Evolutionary conservation across 2,329 filamentous ascomycete species (phyloP).

Genomic region (Hymenoscyphus albidus): DNA sequence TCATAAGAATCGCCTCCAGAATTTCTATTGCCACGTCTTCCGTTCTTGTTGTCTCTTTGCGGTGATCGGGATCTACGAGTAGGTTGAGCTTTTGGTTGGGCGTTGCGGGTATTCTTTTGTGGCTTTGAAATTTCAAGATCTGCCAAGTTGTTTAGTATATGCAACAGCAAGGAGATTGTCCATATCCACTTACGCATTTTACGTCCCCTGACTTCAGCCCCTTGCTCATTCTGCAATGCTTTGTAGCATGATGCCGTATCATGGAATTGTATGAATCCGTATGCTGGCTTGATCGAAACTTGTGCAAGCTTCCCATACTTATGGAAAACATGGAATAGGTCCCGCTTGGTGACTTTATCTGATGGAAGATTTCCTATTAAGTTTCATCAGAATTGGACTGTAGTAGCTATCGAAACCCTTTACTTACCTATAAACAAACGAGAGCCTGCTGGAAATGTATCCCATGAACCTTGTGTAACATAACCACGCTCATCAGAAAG

Average conservation of each 20-base stretch:
- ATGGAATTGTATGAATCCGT: constrained; percentile 94
- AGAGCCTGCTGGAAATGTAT: constrained; percentile 72
- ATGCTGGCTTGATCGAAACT: constrained; percentile 93
- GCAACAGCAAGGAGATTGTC: not conserved
- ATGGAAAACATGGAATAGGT: constrained; percentile 89
- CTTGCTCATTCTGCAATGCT: constrained; percentile 76
- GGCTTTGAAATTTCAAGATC: constrained; percentile 88
- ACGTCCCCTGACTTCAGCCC: constrained; percentile 76
- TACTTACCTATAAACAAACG: constrained; percentile 74
- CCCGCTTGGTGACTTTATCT: constrained; percentile 87
- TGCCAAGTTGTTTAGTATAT: constrained; percentile 40
- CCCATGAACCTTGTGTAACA: constrained; percentile 76
- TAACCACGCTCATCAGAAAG: constrained; percentile 69
- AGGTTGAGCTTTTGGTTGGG: constrained; percentile 15
- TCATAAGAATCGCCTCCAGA: constrained; percentile 42
- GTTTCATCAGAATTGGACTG: constrained; percentile 30
- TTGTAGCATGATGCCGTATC: constrained; percentile 67
- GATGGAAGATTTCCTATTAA: constrained; percentile 79
- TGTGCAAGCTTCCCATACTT: constrained; percentile 83
- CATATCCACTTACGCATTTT: constrained; percentile 72
- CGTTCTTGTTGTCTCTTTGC: constrained; percentile 42
- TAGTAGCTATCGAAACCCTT: not conserved
- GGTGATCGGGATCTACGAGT: constrained; percentile 59
- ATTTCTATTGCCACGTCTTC: constrained; percentile 37
- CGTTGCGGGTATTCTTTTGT: constrained; percentile 72